Evolutionary conservation across 2,329 filamentous ascomycete genomes (phyloP).

Genomic region (Furcasterigmium sp.): DNA sequence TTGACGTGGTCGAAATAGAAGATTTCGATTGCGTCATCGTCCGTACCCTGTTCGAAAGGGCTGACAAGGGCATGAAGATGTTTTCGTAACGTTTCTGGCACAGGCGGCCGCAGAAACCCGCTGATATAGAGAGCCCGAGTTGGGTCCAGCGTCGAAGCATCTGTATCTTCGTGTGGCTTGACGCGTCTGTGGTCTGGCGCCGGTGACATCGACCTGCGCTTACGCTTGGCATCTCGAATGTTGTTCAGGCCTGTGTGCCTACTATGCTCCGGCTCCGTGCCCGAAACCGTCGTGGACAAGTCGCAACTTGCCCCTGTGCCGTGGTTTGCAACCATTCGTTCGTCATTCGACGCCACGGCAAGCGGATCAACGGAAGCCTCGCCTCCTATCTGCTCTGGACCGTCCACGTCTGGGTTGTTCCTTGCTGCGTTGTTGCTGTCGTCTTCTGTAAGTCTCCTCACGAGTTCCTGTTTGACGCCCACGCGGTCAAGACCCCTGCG

Average conservation of each 20-base stretch:
- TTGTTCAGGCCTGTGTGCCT: slow-evolving; percentile 4
- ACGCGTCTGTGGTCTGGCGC: slow-evolving; percentile 51
- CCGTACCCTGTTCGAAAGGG: slow-evolving; percentile 42
- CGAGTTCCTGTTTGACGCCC: slow-evolving; percentile 67
- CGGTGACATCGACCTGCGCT: slow-evolving; percentile 61
- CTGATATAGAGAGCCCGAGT: slow-evolving; percentile 82
- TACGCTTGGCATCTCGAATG: slow-evolving; percentile 58
- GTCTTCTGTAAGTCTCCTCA: slow-evolving; percentile 54
- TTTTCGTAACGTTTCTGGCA: slow-evolving; percentile 55
- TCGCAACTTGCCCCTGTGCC: too few relatives aligned
- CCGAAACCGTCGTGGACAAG: too few relatives aligned
- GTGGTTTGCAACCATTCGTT: too few relatives aligned
- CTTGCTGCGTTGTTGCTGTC: slow-evolving; percentile 16
- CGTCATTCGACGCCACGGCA: too few relatives aligned
- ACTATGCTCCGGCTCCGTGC: too few relatives aligned
- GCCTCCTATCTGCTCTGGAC: neutral
- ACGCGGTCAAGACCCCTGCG: slow-evolving; percentile 61
- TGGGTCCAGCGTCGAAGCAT: slow-evolving; percentile 16
- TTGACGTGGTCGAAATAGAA: slow-evolving; percentile 82
- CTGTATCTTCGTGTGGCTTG: slow-evolving; percentile 29
- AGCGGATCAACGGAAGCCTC: neutral
- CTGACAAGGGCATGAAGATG: slow-evolving; percentile 68
- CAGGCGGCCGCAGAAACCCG: slow-evolving; percentile 81
- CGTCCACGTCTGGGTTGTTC: neutral
- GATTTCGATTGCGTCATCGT: slow-evolving; percentile 52